Percentiles rank a stretch among this genome's conserved stretches.
These are phyloP conservation scores for Oryza meyeriana DNA, from an alignment of 176 grass and related monocot species.

Conservation along the genomic window DNA sequence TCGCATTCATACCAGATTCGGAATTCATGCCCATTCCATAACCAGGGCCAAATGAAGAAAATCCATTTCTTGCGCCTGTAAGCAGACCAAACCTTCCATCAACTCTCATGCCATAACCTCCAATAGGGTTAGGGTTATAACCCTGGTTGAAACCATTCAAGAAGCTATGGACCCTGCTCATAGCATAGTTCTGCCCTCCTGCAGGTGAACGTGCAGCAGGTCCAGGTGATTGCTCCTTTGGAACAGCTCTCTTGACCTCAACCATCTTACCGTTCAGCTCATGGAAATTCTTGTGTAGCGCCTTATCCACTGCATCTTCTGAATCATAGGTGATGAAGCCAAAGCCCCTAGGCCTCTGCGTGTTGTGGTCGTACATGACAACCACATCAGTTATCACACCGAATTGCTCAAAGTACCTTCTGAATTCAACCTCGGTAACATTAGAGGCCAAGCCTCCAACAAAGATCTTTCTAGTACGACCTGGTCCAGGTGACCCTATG, in stretches of 20 bases:
- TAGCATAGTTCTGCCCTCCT: constrained; percentile 52
- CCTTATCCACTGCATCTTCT: constrained; percentile 83
- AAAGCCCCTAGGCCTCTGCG: constrained; percentile 87
- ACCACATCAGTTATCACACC: constrained; percentile 86
- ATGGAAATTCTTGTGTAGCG: constrained; percentile 77
- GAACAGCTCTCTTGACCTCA: constrained; percentile 93
- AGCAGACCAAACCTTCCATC: constrained; percentile 79
- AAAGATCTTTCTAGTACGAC: constrained; percentile 91
- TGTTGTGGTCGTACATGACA: constrained; percentile 97
- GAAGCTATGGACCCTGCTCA: constrained; percentile 72
- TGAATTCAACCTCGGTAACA: constrained; percentile 83
- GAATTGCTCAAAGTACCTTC: constrained; percentile 92
- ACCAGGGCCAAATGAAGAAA: constrained; percentile 65
- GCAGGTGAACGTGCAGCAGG: constrained; percentile 63
- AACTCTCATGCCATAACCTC: constrained; percentile 76
- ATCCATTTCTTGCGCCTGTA: constrained; percentile 56
- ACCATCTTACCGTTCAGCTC: constrained; percentile 97
- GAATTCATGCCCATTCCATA: constrained; percentile 74
- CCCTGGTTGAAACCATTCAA: constrained; percentile 73
- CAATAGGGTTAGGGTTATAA: constrained; percentile 57
- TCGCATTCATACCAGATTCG: constrained; percentile 52
- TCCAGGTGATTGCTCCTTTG: constrained; percentile 89
- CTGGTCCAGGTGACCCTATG: constrained; percentile 62
- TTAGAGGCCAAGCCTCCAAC: constrained; percentile 85
- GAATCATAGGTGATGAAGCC: constrained; percentile 98